These are phyloP conservation scores for Conticribra guillardii DNA, from an alignment of 108 stramenopile species.

Conservation along the genomic window DNA sequence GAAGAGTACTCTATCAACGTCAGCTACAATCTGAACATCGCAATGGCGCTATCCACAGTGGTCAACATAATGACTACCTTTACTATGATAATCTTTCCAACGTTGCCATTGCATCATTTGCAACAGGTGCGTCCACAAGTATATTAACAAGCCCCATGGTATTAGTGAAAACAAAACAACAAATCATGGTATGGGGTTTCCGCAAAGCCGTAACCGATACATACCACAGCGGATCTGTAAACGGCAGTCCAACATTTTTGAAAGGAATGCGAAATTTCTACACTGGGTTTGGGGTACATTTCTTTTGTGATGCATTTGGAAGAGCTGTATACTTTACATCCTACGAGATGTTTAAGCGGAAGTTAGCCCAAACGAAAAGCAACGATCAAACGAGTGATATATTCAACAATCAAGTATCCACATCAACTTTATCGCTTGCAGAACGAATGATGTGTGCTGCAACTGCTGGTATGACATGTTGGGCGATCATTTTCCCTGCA, in stretches of 20 bases:
- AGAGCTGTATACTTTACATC: conserved; percentile 60
- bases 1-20: conserved; percentile 56
- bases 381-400: neutral
- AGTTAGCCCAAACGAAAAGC: conserved; percentile 21
- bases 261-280: conserved; percentile 42
- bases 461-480: conserved; percentile 68
- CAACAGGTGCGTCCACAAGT: conserved; percentile 53
- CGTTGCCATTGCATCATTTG: conserved; percentile 64
- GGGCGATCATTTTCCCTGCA: conserved; percentile 75
- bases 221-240: conserved; percentile 8
- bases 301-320: conserved; percentile 61
- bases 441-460: conserved; percentile 77
- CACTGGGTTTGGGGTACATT: conserved; percentile 68
- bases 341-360: conserved; percentile 72
- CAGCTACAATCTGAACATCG: conserved; percentile 27
- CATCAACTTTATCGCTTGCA: conserved; percentile 33
- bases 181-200: conserved; percentile 64
- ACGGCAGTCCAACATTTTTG: neutral
- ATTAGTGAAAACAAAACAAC: conserved; percentile 77
- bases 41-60: neutral
- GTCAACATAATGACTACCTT: conserved; percentile 51
- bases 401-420: conserved; percentile 4
- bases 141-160: conserved; percentile 64
- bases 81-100: conserved; percentile 56
- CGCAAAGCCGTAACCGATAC: conserved; percentile 54